Evolutionary conservation across 768 basidiomycete genomes (phyloP), one percentile per base, ranked within the genome.

Genomic region (Mycena alexandri): DNA sequence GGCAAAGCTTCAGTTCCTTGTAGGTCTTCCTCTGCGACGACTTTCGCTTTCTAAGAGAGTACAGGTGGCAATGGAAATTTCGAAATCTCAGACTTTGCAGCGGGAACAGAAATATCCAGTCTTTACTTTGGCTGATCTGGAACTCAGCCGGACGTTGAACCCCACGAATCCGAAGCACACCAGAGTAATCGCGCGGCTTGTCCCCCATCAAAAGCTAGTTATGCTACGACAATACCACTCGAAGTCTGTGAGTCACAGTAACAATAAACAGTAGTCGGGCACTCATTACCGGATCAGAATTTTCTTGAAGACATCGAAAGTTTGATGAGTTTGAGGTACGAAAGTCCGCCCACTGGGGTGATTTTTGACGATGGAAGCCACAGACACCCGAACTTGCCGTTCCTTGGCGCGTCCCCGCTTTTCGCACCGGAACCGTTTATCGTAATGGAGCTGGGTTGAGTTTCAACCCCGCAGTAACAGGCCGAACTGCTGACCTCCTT

Each of bases 341-440:
- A 43, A 12, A 17, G 13, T 42, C 16, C 24, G 21, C n/a, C 38
- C 13, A 11, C 21, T 2, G 38, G 22, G n/a, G 9, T 24, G 7
- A 42, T 55, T 42, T 24, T 41, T 33, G 38, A 8, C n/a, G 24
- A 55, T n/a, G n/a, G 43, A 9, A n/a, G 2, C n/a, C 19, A 47
- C 44, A 58, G 57, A 33, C 57, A 58, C 44, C 52, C 52, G 12
- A 54, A 54, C 36, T 13, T 54, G 34, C 52, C 52, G 52, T 54
- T 54, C 16, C 9, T 58, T 34, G 57, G 57, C 57, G 57, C 57
- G 16, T 58, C 57, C 44, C 12, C 57, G 25, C 29, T 47, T 19
- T n/a, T 36, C 0, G 16, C 57, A 12, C 44, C 57, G 17, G 19
- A 2, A 6, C 57, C 57, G 13, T 58, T 58, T 22, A 58, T 58